Conservation (phyloP, 495 filamentous ascomycete genomes). For the Lasiosphaeria hispida region DNA sequence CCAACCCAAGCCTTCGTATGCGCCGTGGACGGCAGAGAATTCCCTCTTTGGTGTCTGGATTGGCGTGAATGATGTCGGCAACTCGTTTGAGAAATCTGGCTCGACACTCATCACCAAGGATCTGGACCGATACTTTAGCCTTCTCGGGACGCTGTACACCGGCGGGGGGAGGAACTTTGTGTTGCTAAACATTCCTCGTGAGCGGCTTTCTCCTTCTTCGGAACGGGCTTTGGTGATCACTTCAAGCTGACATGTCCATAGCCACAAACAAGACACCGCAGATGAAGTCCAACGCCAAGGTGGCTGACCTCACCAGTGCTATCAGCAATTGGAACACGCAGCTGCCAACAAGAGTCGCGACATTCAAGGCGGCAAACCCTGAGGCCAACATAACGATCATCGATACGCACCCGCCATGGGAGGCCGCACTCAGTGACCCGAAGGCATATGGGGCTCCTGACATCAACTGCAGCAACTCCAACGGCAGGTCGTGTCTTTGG, state of each 20-base stretch:
- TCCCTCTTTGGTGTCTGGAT: constrained; percentile 11
- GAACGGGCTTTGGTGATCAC: too few species aligned
- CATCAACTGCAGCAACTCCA: constrained; percentile 5
- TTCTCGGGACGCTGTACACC: constrained; percentile 9
- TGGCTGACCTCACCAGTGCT: neutral
- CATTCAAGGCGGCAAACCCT: constrained; percentile 4
- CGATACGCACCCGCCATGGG: neutral
- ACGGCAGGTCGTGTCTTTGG: constrained; percentile 13
- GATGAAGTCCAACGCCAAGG: constrained; percentile 4
- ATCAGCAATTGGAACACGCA: constrained; percentile 2
- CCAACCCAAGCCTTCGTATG: neutral
- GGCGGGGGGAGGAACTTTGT: constrained; percentile 14
- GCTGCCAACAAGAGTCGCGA: constrained; percentile 3
- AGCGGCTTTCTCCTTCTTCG: neutral
- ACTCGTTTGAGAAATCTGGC: constrained; percentile 1
- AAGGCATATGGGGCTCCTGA: constrained; percentile 11
- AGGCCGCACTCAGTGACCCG: constrained; percentile 3
- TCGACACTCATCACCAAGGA: constrained; percentile 4
- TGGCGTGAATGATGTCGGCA: constrained; percentile 14
- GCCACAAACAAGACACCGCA: constrained; percentile 9
- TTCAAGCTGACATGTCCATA: neutral
- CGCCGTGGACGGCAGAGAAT: constrained; percentile 14
- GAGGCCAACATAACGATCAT: neutral
- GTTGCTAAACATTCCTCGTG: constrained; percentile 5
- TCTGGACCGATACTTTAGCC: constrained; percentile 12